These are phyloP conservation scores for Aspergillus pseudoviridinutans DNA, from an alignment of 2,329 filamentous ascomycete species.

Conservation along the genomic window DNA sequence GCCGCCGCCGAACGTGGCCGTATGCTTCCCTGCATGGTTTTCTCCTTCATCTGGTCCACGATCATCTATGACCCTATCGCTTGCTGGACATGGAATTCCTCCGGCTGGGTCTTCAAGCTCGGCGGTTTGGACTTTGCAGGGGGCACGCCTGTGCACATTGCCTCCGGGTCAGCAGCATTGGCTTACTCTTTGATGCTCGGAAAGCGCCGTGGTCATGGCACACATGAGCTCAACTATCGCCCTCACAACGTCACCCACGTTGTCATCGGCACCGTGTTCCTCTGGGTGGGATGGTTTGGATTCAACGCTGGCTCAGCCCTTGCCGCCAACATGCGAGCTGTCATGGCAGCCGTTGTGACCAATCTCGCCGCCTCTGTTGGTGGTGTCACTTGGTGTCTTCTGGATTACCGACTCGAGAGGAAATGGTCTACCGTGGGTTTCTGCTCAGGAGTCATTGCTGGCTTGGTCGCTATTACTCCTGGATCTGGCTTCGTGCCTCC, in stretches of 20 bases:
- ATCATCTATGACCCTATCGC: constrained; percentile 89
- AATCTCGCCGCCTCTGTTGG: constrained; percentile 81
- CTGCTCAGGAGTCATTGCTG: constrained; percentile 84
- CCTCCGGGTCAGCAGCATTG: constrained; percentile 75
- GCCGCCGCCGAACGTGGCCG: constrained; percentile 82
- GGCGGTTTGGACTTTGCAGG: constrained; percentile 86
- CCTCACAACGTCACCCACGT: constrained; percentile 92
- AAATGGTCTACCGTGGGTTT: constrained; percentile 95
- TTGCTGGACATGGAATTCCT: constrained; percentile 90
- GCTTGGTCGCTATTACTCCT: constrained; percentile 82
- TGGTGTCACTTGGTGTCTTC: constrained; percentile 82
- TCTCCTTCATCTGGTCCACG: constrained; percentile 91
- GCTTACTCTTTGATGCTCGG: constrained; percentile 91
- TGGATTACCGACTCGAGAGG: constrained; percentile 82
- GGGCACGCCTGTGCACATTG: constrained; percentile 85
- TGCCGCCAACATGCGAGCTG: constrained; percentile 73
- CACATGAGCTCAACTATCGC: constrained; percentile 83
- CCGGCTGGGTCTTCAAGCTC: constrained; percentile 74
- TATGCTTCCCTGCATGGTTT: constrained; percentile 82
- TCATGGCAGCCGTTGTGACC: constrained; percentile 83
- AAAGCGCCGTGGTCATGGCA: constrained; percentile 78
- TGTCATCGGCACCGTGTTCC: constrained; percentile 85
- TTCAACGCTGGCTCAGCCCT: constrained; percentile 88
- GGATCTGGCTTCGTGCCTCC: constrained; percentile 81
- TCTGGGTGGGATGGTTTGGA: constrained; percentile 94